Evolutionary conservation across 768 basidiomycete species (phyloP), one percentile per base, ranked within the genome.

Genomic region (Favolaschia claudopus): DNA sequence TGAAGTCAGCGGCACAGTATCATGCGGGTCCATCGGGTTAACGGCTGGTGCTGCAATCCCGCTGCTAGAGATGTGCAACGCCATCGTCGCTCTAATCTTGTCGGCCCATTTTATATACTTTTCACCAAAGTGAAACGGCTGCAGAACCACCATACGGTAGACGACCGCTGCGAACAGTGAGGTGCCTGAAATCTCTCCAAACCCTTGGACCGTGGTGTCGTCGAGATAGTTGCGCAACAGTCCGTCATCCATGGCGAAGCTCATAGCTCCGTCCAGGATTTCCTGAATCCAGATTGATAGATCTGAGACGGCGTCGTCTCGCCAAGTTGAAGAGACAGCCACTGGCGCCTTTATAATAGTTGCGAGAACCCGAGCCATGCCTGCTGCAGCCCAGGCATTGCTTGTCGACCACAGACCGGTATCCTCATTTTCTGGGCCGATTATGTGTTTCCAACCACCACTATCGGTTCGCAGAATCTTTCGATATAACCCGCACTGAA

Each of bases 141-240:
- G 47, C n/a, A 72, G 44, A 17, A 72, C 66, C 7, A 63, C 69
- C 64, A 77, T 68, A 2, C 76, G 74, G 59, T 81, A 83, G 0
- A 70, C 74, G 7, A 72, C 71, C 3, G 73, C 69, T 0, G 81
- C 79, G 13, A 83, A 56, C 43, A 82, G 63, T 14, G 74, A 70
- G 52, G 74, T 77, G 17, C 81, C 81, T 1, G 79, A 75, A 2
- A 78, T 75, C 53, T 83, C 81, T 6, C 79, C 80, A 43, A 79
- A 83, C 7, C 77, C 77, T 50, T 71, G 62, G 65, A 2, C n/a
- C 19, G 55, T 39, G 25, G 62, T 58, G 4, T 60, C 27, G 42
- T 78, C 71, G 60, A 76, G 61, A 60, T 81, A 83, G 60, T 83
- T 83, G 39, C 78, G 71, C 25, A 82, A 54, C 6, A 83, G 67